Base-by-base conservation (phyloP, 2,329 filamentous ascomycete species). In the Leptographium lundbergii region DNA sequence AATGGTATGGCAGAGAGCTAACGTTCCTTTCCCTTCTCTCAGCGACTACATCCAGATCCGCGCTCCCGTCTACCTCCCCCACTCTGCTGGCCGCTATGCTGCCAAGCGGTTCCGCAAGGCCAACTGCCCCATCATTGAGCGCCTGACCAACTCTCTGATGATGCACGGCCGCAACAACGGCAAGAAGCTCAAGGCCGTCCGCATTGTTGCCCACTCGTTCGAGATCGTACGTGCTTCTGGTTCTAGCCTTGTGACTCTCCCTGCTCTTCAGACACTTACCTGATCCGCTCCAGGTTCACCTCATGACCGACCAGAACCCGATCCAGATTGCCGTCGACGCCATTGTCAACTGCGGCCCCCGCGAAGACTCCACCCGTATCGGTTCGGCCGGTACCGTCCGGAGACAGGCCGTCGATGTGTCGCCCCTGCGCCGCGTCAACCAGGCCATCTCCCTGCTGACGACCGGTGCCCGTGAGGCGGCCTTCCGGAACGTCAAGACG, bases 141-240 rank as follows among this genome's bases (percentile, higher is more conserved):
- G 94, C 77, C 87, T 99, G 71, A 99, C 94, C 85, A 99, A 99
- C 89, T 97, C 94, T 63, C 87, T 99, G 77, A 99, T 99, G 95
- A 97, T 97, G 92, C 96, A 99, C 87, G 94, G 94, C 80, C 94
- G 94, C 81, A 99, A 99, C 89, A 99, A 96, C 89, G 94, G 94
- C 80, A 99, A 99, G 89, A 99, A 99, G 90, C 87, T 97, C 75
- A 96, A 95, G 91, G 95, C 94, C 75, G 92, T 97, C 77, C 91
- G 94, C 80, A 99, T 99, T 70, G 91, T 99, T 72, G 91, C 91
- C 70, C 94, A 99, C 84, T 80, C 92, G 72, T 99, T 99, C 80
- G 95, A 99, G 85, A 99, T 99, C 77, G 92, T 96, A 87, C 65
- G 69, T 65, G 9, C 14, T 39, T 17, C 36, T 13, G 13, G 36